Percentiles rank a stretch among this genome's conserved stretches.
These are phyloP conservation scores for Haematococcus lacustris DNA, from an alignment of 139 green algal species.

Conservation along the genomic window DNA sequence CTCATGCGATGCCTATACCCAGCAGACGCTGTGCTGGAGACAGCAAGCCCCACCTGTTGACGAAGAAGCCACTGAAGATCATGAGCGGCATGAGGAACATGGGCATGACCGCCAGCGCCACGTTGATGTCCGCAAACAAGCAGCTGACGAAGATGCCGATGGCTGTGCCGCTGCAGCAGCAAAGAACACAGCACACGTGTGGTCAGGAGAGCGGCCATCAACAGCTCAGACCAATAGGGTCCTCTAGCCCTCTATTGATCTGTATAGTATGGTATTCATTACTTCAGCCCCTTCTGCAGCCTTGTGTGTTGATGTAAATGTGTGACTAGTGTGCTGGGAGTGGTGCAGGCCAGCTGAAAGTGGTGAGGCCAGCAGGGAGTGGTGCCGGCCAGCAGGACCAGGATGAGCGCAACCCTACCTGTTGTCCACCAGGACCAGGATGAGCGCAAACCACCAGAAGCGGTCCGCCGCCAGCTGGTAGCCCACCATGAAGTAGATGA, in stretches of 20 bases:
- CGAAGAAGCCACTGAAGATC: slow-evolving; percentile 28
- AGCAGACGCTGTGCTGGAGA: background rate
- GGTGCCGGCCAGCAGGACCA: too few species aligned
- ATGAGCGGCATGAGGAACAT: slow-evolving; percentile 29
- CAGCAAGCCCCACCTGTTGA: slow-evolving; percentile 9
- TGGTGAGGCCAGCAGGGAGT: too few species aligned
- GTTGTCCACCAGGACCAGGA: slow-evolving; percentile 15
- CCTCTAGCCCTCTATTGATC: too few species aligned
- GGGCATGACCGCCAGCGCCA: slow-evolving; percentile 9
- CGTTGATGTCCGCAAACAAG: slow-evolving; percentile 17
- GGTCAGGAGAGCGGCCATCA: too few species aligned
- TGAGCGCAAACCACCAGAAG: slow-evolving; percentile 24
- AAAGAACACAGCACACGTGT: too few species aligned
- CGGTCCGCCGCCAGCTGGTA: background rate
- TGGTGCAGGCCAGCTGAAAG: too few species aligned
- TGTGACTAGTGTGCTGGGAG: too few species aligned
- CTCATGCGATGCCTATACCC: background rate
- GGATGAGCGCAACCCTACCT: too few species aligned
- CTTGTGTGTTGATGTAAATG: too few species aligned
- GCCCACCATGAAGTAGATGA: slow-evolving; percentile 6
- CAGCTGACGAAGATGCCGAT: slow-evolving; percentile 25
- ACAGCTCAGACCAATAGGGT: too few species aligned
- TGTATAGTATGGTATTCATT: too few species aligned
- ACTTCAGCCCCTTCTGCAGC: too few species aligned
- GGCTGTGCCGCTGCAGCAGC: slow-evolving; percentile 4